Evolutionary conservation across 345 rosid genomes (phyloP), one percentile per base, ranked within the genome.

Genomic region (Hibiscus trionum): DNA sequence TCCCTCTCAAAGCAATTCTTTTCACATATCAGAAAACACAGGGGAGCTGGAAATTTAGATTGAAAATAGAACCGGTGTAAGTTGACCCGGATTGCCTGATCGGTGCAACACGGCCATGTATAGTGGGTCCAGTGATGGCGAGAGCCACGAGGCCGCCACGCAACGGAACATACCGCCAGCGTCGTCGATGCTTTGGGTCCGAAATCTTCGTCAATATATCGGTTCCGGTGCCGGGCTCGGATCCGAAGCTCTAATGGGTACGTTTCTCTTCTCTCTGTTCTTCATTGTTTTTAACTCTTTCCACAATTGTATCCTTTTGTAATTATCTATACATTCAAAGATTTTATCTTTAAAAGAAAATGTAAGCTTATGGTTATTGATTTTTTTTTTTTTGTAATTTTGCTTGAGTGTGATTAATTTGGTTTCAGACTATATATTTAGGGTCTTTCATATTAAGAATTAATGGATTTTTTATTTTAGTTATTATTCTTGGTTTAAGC

Each of bases 221-320:
- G 98, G 99, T 78, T 88, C 98, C 78, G 97, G 99, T 15, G 83
- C 94, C n/a, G 97, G 98, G 4, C 94, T 92, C 60, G 97, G 99
- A 81, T 95, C 97, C 68, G 99, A 95, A 84, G 98, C 96, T 31
- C 79, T 93, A 27, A 92, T 92, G 98, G 98, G 99, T 95, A 59
- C 33, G 86, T 65, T 66, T 17, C 65, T 44, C 61, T 27, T 7
- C 4, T 26, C 46, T 42, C 46, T 55, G 26, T 3, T 7, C 59
- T 55, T 55, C 59, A 55, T 17, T 55, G 26, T 9, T 19, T 17
- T 7, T 55, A 55, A 55, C 59, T 17, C 27, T n/a, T 55, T 42
- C 59, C 27, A 19, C 11, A 44, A 14, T 39, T 5, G 19, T 24
- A 59, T 59, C 37, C 29, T n/a, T 42, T 42, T 19, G 5, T 49